Evolutionary conservation across 2,329 filamentous ascomycete genomes (phyloP).

Genomic region (Hymenoscyphus repandus): DNA sequence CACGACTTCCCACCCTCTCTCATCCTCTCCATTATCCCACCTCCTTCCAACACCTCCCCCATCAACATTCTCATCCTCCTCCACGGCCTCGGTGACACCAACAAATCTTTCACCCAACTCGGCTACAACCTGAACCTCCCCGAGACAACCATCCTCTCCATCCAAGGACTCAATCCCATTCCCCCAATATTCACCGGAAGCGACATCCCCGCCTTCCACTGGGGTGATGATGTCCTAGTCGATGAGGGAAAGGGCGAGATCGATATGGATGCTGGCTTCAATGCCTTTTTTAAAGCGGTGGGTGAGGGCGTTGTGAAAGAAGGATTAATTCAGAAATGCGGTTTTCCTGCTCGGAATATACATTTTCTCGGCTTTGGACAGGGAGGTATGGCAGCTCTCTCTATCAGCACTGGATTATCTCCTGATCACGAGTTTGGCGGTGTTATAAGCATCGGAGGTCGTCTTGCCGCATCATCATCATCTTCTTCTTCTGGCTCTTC

Average conservation of each 20-base stretch:
- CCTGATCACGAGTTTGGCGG: constrained; percentile 45
- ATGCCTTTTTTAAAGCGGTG: constrained; percentile 33
- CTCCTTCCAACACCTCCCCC: constrained; percentile 31
- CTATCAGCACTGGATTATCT: constrained; percentile 28
- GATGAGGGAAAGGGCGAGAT: constrained; percentile 45
- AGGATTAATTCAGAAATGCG: constrained; percentile 35
- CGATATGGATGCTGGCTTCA: constrained; percentile 50
- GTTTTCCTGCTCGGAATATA: constrained; percentile 43
- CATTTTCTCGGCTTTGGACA: constrained; percentile 52
- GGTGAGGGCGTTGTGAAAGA: constrained; percentile 32
- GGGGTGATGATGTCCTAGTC: constrained; percentile 55
- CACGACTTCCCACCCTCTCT: constrained; percentile 45
- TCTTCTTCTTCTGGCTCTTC: constrained; percentile 29
- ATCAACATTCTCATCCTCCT: constrained; percentile 62
- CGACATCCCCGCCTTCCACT: constrained; percentile 42
- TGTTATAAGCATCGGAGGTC: constrained; percentile 58
- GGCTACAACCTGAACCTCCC: constrained; percentile 55
- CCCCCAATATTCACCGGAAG: constrained; percentile 43
- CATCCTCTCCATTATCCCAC: constrained; percentile 29
- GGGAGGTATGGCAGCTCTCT: constrained; percentile 50
- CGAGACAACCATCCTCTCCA: constrained; percentile 57
- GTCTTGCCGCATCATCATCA: constrained; percentile 43
- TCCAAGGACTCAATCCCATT: constrained; percentile 55
- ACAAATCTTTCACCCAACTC: constrained; percentile 52
- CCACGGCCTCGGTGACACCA: constrained; percentile 63